A percentile compares a stretch with the other conserved stretches of the same genome.
These are phyloP conservation scores for Lunasporangiospora selenospora DNA, from an alignment of 192 early-diverging fungal genomes.

Conservation along the genomic window DNA sequence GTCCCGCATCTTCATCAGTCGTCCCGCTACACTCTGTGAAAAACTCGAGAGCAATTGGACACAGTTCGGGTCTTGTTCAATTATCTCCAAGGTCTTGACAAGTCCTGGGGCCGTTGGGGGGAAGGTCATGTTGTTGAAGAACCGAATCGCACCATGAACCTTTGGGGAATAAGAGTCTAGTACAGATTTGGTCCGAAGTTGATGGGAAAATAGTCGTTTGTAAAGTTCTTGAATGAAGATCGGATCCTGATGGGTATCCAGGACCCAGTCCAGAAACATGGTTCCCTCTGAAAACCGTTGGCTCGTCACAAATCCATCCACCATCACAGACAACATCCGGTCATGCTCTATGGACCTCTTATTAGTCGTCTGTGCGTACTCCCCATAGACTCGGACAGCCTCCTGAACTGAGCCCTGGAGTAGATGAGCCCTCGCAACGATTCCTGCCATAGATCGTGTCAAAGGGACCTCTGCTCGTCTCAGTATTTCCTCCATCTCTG, in stretches of 20 bases:
- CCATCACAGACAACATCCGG: slow-evolving; percentile 7
- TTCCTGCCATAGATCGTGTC: slow-evolving; percentile 14
- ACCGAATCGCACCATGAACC: neutral
- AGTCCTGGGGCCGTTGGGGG: neutral
- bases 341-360: slow-evolving; percentile 4
- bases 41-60: neutral
- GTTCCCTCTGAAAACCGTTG: slow-evolving; percentile 2
- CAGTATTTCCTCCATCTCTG: slow-evolving; percentile 5
- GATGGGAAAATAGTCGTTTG: neutral
- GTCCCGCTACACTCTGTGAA: slow-evolving; percentile 9
- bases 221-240: neutral
- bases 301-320: slow-evolving; percentile 17
- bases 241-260: neutral
- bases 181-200: neutral
- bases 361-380: neutral
- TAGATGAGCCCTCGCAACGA: slow-evolving; percentile 22
- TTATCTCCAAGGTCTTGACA: neutral
- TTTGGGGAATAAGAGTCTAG: neutral
- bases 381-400: slow-evolving; percentile 1
- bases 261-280: slow-evolving; percentile 10
- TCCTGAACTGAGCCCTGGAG: slow-evolving; percentile 5
- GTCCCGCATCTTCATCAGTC: slow-evolving; percentile 10
- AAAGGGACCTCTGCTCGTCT: neutral
- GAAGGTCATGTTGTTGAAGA: neutral
- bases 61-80: neutral